Base-by-base conservation (phyloP, 208 protist genomes). In the Acanthamoeba sp. region DNA sequence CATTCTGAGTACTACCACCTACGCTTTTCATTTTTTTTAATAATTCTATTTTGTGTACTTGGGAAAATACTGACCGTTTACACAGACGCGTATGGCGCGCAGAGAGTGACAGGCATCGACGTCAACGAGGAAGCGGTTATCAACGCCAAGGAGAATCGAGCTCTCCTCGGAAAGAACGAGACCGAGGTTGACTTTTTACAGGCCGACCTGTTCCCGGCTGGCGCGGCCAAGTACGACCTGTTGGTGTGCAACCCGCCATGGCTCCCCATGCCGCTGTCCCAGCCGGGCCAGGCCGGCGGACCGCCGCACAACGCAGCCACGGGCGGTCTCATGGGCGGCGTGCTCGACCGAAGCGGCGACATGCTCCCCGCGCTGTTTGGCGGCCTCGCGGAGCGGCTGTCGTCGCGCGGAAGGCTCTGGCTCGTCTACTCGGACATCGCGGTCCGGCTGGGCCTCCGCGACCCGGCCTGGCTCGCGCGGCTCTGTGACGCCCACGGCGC, bases 161-260 rank as follows among this genome's bases (percentile, higher is more conserved):
- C 45, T 0, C 38, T 52, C 5, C 34, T 91, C 7, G 24, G 55
- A 29, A n/a, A 62, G 22, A 29, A 59, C 45, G 42, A 59, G 29
- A 36, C 18, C 34, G 27, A 66, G 20, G 7, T 91, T 16, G 34
- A 50, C 18, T 91, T 91, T 71, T 32, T 73, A 32, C 59, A 29
- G 6, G 50, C 57, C 2, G 55, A 91, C 32, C 32, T 91, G 2
- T 91, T 91, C 57, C 85, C 85, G 4, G 22, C 55, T 62, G 52
- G n/a, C 12, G 34, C 12, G 2, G 36, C 22, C 59, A 38, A 71
- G 57, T 91, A 91, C 57, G 85, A 91, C 14, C 59, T 91, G 9
- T 10, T 91, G 4, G 85, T 91, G 34, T 91, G 85, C 42, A 91
- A 91, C n/a, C 85, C 85, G 6, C 85, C 85, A 18, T 91, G 85